Evolutionary conservation across 495 filamentous ascomycete species (phyloP), one percentile per base, ranked within the genome.

Genomic region (Astrothelium macrocarpum): DNA sequence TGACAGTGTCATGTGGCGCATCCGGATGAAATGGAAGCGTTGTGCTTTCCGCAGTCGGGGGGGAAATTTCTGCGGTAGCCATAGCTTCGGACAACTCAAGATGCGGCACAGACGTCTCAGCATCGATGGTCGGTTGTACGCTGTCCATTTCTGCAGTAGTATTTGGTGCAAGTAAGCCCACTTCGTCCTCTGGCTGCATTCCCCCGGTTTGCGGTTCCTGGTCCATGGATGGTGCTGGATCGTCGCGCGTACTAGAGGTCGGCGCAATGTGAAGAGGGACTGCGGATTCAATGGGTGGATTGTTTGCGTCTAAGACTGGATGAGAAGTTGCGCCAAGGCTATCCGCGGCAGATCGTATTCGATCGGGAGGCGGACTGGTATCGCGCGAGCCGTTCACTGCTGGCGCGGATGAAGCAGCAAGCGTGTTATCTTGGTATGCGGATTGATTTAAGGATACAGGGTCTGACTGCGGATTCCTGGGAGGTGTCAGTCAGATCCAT

Each of bases 161-260:
- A 49, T 49, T 5, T 12, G 11, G 14, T 16, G 0, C 45, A n/a
- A 29, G 2, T 0, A n/a, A n/a, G n/a, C 29, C 49, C 49, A 56
- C 29, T 29, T 26, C 23, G 25, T 29, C 25, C 25, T 29, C 49
- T 10, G 49, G 20, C 25, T 56, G 23, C 5, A 25, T 28, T 4
- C 23, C 49, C 0, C 20, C 2, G 26, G 49, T n/a, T n/a, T n/a
- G n/a, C n/a, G n/a, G n/a, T n/a, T n/a, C n/a, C n/a, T n/a, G n/a
- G n/a, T n/a, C n/a, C 25, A 16, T 20, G 20, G 49, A 56, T 9
- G 68, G 58, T 29, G 64, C 66, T 16, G 62, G 46, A 43, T 64
- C 66, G 42, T 71, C 69, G 32, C 70, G 65, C 45, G 66, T 28
- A 36, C 71, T 65, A 23, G 71, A 73, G 20, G 68, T 63, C 32